These are phyloP conservation scores for Podaxis sp. DNA, from an alignment of 768 basidiomycete species.

Conservation along the genomic window DNA sequence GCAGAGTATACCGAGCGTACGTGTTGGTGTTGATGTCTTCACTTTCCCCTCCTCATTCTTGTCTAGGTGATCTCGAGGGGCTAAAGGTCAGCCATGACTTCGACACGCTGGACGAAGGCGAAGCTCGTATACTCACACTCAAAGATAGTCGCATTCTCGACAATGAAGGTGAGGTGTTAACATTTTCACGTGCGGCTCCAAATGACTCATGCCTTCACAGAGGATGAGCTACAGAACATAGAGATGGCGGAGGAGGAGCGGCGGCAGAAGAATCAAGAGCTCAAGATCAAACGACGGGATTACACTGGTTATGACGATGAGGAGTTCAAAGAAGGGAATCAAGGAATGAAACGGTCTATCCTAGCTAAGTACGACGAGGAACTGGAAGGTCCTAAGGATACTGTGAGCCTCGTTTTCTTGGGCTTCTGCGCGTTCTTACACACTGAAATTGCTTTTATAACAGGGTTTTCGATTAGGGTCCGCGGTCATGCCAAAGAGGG, in stretches of 20 bases:
- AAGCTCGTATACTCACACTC: slow-evolving; percentile 92
- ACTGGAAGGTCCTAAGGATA: slow-evolving; percentile 70
- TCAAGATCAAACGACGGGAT: slow-evolving; percentile 85
- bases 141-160: slow-evolving; percentile 96
- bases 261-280: slow-evolving; percentile 72
- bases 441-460: not conserved
- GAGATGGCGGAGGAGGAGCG: slow-evolving; percentile 91
- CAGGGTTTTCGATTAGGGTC: slow-evolving; percentile 89
- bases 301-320: slow-evolving; percentile 98
- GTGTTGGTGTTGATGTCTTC: slow-evolving; percentile 23
- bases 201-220: slow-evolving; percentile 37
- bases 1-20: slow-evolving; percentile 86
- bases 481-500: slow-evolving; percentile 41
- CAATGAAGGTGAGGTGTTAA: slow-evolving; percentile 69
- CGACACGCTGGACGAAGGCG: slow-evolving; percentile 88
- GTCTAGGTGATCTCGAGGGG: slow-evolving; percentile 82
- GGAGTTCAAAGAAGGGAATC: slow-evolving; percentile 75
- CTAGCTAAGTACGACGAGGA: slow-evolving; percentile 94
- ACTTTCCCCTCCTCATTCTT: not conserved
- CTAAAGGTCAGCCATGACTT: slow-evolving; percentile 97
- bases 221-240: slow-evolving; percentile 97
- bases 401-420: slow-evolving; percentile 38
- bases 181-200: not conserved
- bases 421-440: not conserved
- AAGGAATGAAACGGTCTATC: slow-evolving; percentile 79